phyloP scores from a whole-genome alignment of 163 green algal genomes.

The Scenedesmus sp. region DNA sequence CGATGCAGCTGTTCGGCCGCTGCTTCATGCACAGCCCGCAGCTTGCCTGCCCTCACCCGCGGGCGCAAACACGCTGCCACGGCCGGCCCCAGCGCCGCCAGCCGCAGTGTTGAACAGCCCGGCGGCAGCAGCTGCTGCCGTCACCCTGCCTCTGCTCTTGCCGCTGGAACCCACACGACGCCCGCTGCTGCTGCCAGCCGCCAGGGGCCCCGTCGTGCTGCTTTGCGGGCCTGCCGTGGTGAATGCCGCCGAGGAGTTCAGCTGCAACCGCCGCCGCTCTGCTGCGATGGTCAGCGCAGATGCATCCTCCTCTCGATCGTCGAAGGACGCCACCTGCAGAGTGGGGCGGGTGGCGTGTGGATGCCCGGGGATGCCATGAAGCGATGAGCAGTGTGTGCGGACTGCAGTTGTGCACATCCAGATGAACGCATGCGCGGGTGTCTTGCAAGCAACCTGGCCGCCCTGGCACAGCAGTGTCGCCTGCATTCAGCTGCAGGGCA shows the following conservation, averaged over 20 bases:
- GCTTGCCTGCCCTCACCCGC: background rate
- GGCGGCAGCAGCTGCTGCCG: constrained; percentile 18
- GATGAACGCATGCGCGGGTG: no score
- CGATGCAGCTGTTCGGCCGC: no score
- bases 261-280: constrained; percentile 22
- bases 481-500: no score
- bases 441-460: no score
- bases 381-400: no score
- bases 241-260: constrained; percentile 25
- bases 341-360: no score
- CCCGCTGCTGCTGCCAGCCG: background rate
- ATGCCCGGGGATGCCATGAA: no score
- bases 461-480: no score
- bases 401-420: no score
- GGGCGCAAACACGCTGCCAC: constrained; percentile 42
- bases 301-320: constrained; percentile 32
- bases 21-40: background rate
- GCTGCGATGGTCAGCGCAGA: constrained; percentile 17
- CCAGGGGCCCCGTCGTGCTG: background rate
- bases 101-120: background rate
- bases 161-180: background rate
- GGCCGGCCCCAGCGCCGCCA: background rate
- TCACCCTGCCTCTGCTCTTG: background rate
- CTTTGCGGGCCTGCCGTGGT: constrained; percentile 23
- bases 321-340: background rate